Evolutionary conservation across 306 rosid species (phyloP).

Genomic region (Cucurbita ficifolia): DNA sequence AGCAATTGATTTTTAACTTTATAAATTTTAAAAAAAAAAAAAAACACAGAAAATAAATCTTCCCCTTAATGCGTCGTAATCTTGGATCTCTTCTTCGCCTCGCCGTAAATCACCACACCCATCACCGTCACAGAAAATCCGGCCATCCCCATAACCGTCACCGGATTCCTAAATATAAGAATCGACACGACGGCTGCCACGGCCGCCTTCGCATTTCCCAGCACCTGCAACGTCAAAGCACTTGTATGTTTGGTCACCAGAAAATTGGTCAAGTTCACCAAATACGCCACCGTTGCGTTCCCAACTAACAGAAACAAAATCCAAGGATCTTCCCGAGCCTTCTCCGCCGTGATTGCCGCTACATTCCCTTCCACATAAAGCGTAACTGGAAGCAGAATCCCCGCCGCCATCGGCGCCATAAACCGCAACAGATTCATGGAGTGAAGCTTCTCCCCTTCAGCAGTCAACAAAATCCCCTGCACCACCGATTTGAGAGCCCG

Average conservation of each 20-base stretch:
- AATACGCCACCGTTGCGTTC: conserved; percentile 85
- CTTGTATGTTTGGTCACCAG: conserved; percentile 86
- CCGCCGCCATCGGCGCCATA: conserved; percentile 84
- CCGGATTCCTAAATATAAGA: conserved; percentile 74
- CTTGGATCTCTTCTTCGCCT: conserved; percentile 82
- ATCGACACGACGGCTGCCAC: conserved; percentile 91
- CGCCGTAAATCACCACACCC: conserved; percentile 91
- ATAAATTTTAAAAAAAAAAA: not conserved
- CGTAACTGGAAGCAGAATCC: conserved; percentile 55
- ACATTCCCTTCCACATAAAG: conserved; percentile 79
- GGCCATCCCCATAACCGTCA: conserved; percentile 66
- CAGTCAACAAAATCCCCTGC: conserved; percentile 61
- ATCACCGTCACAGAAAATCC: conserved; percentile 67
- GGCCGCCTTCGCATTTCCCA: conserved; percentile 88
- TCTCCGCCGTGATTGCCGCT: conserved; percentile 30
- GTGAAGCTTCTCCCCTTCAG: conserved; percentile 82
- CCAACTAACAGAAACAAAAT: conserved; percentile 53
- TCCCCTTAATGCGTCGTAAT: conserved; percentile 26
- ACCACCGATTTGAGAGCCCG: conserved; percentile 82
- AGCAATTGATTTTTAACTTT: not conserved
- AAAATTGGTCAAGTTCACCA: conserved; percentile 82
- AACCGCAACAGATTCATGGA: conserved; percentile 82
- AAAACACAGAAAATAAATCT: not conserved
- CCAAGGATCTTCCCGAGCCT: conserved; percentile 38
- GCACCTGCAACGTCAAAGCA: conserved; percentile 76